Evolutionary conservation across 805 yeast species (phyloP).

Genomic region (Ogataea neopini): DNA sequence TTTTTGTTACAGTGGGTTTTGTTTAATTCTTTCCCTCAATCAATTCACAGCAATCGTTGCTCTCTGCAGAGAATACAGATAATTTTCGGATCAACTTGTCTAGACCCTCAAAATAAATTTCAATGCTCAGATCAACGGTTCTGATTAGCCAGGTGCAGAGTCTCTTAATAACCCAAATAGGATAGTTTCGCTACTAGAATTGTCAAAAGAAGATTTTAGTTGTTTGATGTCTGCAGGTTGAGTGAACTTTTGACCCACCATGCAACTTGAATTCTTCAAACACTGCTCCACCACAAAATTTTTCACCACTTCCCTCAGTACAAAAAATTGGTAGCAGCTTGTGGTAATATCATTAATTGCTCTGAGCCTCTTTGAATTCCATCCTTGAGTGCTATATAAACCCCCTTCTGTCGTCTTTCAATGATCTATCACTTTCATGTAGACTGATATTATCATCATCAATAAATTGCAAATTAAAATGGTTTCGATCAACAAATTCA

Average conservation of each 20-base stretch:
- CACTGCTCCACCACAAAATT: not conserved
- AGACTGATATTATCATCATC: too few relatives aligned
- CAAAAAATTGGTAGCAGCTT: not conserved
- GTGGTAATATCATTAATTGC: not conserved
- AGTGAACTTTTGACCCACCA: not conserved
- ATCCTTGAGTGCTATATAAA: not conserved
- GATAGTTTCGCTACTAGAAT: not conserved
- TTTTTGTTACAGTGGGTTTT: not conserved
- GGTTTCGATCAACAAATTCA: slow-evolving; percentile 18
- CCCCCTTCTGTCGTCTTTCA: not conserved
- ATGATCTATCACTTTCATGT: not conserved
- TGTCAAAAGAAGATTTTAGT: not conserved
- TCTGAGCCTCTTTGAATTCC: not conserved
- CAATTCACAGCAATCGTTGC: slow-evolving; percentile 2
- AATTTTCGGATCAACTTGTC: slow-evolving; percentile 1
- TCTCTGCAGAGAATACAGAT: slow-evolving; percentile 1
- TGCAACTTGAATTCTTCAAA: not conserved
- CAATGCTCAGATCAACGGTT: not conserved
- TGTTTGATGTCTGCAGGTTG: not conserved
- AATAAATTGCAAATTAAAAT: too few relatives aligned
- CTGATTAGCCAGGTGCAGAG: slow-evolving; percentile 1
- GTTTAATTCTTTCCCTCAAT: not conserved
- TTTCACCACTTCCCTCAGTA: slow-evolving; percentile 6
- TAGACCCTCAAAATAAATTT: not conserved
- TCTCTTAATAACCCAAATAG: not conserved